These are phyloP conservation scores for Bertia moriformis DNA, from an alignment of 2,329 filamentous ascomycete species.

Conservation along the genomic window DNA sequence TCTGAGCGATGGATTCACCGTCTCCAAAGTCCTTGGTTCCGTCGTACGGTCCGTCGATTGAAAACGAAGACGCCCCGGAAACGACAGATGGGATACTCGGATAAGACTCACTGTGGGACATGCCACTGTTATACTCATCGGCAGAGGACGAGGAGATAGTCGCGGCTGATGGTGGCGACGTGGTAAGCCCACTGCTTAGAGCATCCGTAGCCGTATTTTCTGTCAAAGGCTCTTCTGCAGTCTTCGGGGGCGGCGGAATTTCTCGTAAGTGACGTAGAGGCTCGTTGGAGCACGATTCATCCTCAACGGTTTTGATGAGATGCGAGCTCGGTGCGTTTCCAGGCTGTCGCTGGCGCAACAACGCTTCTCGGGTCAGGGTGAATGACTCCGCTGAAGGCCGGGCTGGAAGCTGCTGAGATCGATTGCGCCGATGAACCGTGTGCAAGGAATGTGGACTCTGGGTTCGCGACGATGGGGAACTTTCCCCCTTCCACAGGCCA, in stretches of 20 bases:
- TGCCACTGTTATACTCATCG: conserved; percentile 25
- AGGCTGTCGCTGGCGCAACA: conserved; percentile 13
- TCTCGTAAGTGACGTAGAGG: too few species aligned
- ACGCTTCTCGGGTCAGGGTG: conserved; percentile 15
- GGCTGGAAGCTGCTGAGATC: conserved; percentile 16
- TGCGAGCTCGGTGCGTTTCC: too few species aligned
- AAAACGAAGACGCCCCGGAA: conserved; percentile 27
- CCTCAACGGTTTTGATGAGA: too few species aligned
- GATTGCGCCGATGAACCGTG: conserved; percentile 15
- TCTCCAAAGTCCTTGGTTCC: conserved; percentile 13
- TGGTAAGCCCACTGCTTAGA: conserved; percentile 11
- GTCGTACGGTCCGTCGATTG: conserved; percentile 16
- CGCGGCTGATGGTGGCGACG: conserved; percentile 23
- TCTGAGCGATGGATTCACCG: conserved; percentile 8
- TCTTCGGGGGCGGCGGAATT: not conserved
- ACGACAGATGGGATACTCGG: conserved; percentile 27
- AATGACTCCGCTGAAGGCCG: conserved; percentile 17
- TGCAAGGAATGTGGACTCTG: not conserved
- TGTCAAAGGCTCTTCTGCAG: not conserved
- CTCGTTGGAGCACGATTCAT: too few species aligned
- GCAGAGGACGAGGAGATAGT: conserved; percentile 28
- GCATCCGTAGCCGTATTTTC: conserved; percentile 6
- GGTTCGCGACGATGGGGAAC: not conserved
- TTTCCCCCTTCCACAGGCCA: conserved; percentile 12
- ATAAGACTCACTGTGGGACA: conserved; percentile 28